phyloP scores from a whole-genome alignment of 2,329 filamentous ascomycete genomes.

The Arthrobotrys iridis region DNA sequence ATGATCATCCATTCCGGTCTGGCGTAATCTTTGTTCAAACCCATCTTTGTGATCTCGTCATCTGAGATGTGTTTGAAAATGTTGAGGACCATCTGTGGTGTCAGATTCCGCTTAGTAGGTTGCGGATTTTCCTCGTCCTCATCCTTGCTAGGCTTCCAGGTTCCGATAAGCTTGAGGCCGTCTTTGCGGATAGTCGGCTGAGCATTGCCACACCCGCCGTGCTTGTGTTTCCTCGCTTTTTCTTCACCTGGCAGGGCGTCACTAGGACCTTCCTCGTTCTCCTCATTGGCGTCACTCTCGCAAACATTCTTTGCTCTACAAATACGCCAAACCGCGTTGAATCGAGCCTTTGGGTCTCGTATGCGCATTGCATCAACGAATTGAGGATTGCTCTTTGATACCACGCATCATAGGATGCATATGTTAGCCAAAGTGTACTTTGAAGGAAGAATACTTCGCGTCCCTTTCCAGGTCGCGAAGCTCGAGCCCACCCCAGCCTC shows the following conservation, averaged over 20 bases:
- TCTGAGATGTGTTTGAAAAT: conserved; percentile 87
- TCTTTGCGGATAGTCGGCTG: conserved; percentile 89
- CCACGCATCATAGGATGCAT: conserved; percentile 51
- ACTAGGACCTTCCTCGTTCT: conserved; percentile 68
- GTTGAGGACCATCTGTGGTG: conserved; percentile 82
- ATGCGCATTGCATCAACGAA: conserved; percentile 83
- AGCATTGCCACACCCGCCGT: conserved; percentile 94
- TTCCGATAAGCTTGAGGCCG: conserved; percentile 82
- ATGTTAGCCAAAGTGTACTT: conserved; percentile 57
- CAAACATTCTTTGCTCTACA: conserved; percentile 90
- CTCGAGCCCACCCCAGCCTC: conserved; percentile 50
- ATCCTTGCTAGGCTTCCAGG: conserved; percentile 75
- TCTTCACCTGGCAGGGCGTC: conserved; percentile 53
- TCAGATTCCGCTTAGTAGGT: conserved; percentile 82
- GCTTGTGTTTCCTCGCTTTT: conserved; percentile 61
- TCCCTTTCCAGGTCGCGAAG: conserved; percentile 19
- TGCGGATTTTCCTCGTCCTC: conserved; percentile 76
- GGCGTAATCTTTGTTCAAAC: conserved; percentile 92
- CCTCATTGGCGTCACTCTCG: conserved; percentile 76
- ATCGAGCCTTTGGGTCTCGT: conserved; percentile 92
- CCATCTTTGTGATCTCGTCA: conserved; percentile 83
- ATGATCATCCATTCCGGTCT: conserved; percentile 98
- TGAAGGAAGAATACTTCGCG: conserved; percentile 44
- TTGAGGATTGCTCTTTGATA: conserved; percentile 78
- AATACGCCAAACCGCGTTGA: conserved; percentile 88